Base-by-base conservation (phyloP, 164 flowering plant genomes). In the Tetrastigma voinierianum region DNA sequence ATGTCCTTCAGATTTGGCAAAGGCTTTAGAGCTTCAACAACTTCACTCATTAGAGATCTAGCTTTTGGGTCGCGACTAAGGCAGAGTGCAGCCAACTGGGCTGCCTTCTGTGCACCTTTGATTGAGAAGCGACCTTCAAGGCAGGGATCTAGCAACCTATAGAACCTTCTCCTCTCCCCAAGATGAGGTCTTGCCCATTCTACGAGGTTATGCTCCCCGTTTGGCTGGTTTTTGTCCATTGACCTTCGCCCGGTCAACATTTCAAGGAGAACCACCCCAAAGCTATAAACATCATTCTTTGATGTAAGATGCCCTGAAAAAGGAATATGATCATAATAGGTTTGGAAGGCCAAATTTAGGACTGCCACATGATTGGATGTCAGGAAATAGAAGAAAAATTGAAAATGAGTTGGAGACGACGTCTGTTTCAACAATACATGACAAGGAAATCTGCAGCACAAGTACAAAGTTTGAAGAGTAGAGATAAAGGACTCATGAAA, bases 21-120 rank as follows among this genome's bases (percentile, higher is more conserved):
- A 59, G 77, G 77, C 51, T 47, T 67, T 4, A 77, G 64, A n/a
- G 45, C 56, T 70, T 77, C 77, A 18, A 77, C 80, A 44, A 77
- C 65, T 64, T 77, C 80, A 54, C 80, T 77, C 80, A 77, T 77
- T 44, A 74, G 58, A 55, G 80, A 77, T 65, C 80, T 59, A 53
- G 77, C 64, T 57, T 74, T 77, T 17, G 72, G 70, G 46, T 77
- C 75, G 32, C 72, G n/a, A 67, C 59, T 64, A 43, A 77, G 72
- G 64, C 80, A 77, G 45, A 46, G 67, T 10, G 67, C 59, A 55
- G 75, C 77, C 69, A 77, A 62, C 15, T 74, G 74, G 59, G 67
- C 62, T 15, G 75, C 75, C 54, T 67, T 77, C 56, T 73, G 75
- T 8, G 75, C 74, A 13, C 75, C 80, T 57, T 77, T 67, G 24